Evolutionary conservation across 2,329 filamentous ascomycete genomes (phyloP), one percentile per base, ranked within the genome.

Genomic region (Trichoderma aggressivum): DNA sequence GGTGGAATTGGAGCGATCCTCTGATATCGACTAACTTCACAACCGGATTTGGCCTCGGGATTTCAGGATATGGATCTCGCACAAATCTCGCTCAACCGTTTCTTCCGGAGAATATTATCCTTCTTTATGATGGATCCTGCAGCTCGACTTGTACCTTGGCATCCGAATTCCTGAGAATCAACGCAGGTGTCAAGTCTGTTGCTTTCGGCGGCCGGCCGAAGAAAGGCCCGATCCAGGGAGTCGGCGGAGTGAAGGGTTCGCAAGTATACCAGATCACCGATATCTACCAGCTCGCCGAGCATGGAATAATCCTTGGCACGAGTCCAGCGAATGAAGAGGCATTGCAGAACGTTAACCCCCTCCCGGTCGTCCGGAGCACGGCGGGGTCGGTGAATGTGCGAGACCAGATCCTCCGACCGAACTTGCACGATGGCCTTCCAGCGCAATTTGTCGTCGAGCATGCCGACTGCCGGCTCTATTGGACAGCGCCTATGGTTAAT

Each of bases 121-220:
- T 90, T 21, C 81, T 90, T n/a, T 85, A 86, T 65, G 88, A 90
- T 75, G 88, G 87, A 39, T 84, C 85, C 74, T 90, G 88, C 77
- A 85, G 85, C 26, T 89, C 86, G 1, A 87, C 87, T 3, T 90
- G 88, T 79, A 84, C 86, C 4, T 80, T 88, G 5, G 88, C 88
- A 72, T 82, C 83, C 12, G 86, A 89, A 73, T 83, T 89, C 74
- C 80, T 89, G 74, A 83, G 83, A 28, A 78, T 83, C 30, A 82
- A 87, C 72, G 86, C 81, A 26, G 84, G 84, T 39, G 85, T 89
- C n/a, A 84, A 85, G 78, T 85, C 83, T 5, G 82, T 75, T 67
- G 85, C 84, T 7, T 80, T 88, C 71, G 87, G 87, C 30, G 87
- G 87, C 5, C 80, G 81, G 1, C 82, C 84, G 39, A 81, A 81